These are phyloP conservation scores for Arctium minus DNA, from an alignment of 129 eudicot genomes.

Conservation along the genomic window DNA sequence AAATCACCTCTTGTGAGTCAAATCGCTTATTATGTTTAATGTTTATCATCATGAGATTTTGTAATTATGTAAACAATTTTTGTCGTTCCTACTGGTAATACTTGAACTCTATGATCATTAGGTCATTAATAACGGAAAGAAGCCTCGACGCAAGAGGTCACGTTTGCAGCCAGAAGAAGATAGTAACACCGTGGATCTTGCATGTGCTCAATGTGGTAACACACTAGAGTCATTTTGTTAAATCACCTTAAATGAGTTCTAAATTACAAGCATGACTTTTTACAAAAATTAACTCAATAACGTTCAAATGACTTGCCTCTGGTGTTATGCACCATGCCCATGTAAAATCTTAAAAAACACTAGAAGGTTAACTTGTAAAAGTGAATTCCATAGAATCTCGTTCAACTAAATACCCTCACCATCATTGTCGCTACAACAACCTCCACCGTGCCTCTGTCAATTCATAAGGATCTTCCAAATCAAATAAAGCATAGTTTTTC, in stretches of 20 bases:
- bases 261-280: too few species aligned
- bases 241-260: not conserved
- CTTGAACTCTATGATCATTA: slow-evolving; percentile 12
- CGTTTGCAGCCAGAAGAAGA: slow-evolving; percentile 47
- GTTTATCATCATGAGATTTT: not conserved
- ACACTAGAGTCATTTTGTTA: not conserved
- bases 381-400: too few species aligned
- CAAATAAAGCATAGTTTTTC: too few species aligned
- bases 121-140: slow-evolving; percentile 61
- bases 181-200: slow-evolving; percentile 27
- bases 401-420: too few species aligned
- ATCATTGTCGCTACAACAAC: too few species aligned
- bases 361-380: too few species aligned
- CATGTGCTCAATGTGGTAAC: slow-evolving; percentile 90
- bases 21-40: not conserved
- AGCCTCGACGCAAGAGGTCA: slow-evolving; percentile 48
- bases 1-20: slow-evolving; percentile 85
- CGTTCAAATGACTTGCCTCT: too few species aligned
- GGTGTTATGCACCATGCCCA: too few species aligned
- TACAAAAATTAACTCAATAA: too few species aligned
- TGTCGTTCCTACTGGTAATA: not conserved
- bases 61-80: not conserved
- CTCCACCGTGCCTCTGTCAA: too few species aligned
- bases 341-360: too few species aligned
- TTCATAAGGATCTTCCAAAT: too few species aligned